Conservation (phyloP, 2,329 filamentous ascomycete genomes). For the Didymella exigua region DNA sequence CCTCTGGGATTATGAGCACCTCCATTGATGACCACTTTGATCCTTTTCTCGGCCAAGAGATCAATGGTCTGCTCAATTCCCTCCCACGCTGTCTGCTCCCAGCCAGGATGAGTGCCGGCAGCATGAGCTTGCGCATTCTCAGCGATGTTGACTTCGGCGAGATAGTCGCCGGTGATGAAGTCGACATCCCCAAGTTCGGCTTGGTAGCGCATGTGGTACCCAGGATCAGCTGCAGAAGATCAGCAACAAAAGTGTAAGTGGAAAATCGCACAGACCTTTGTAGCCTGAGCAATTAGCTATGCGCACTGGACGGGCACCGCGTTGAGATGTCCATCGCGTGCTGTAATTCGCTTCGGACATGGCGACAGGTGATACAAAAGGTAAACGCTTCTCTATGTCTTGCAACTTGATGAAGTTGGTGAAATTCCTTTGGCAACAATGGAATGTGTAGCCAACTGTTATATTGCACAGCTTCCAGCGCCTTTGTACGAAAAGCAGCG, state of each 20-base stretch:
- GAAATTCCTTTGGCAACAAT: not conserved
- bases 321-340: slow-evolving; percentile 36
- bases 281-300: slow-evolving; percentile 50
- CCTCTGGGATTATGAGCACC: slow-evolving; percentile 62
- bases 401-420: not conserved
- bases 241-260: not conserved
- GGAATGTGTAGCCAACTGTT: not conserved
- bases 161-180: slow-evolving; percentile 51
- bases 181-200: slow-evolving; percentile 47
- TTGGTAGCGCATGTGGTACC: slow-evolving; percentile 46
- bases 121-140: slow-evolving; percentile 53
- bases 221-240: slow-evolving; percentile 40
- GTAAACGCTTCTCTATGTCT: not conserved
- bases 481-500: not conserved
- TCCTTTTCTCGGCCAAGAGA: slow-evolving; percentile 54
- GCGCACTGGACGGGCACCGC: slow-evolving; percentile 40
- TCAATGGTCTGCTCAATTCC: slow-evolving; percentile 55
- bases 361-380: not conserved
- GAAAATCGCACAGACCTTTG: slow-evolving; percentile 23
- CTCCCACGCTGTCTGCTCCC: slow-evolving; percentile 57
- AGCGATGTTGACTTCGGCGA: slow-evolving; percentile 55
- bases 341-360: slow-evolving; percentile 27
- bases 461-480: not conserved
- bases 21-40: slow-evolving; percentile 63
- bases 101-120: slow-evolving; percentile 51